A percentile compares a stretch with the other conserved stretches of the same genome.
These are phyloP conservation scores for Lolium rigidum DNA, from an alignment of 176 grass and related monocot species.

Conservation along the genomic window DNA sequence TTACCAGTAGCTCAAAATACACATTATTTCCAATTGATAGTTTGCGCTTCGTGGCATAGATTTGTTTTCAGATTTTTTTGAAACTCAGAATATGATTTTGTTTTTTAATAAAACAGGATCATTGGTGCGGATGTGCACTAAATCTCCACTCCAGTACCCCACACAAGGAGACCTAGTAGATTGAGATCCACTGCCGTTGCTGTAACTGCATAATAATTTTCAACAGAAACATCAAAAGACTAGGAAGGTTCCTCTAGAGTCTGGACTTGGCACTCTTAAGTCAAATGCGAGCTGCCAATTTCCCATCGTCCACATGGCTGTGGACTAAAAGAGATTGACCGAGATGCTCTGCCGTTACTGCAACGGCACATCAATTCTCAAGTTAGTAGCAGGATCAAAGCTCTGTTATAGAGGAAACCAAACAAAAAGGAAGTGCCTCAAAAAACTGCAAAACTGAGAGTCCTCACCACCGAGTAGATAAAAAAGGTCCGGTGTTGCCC, in stretches of 20 bases:
- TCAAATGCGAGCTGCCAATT: not conserved
- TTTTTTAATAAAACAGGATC: too few species aligned
- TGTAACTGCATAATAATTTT: not conserved
- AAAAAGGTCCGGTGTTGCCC: not conserved
- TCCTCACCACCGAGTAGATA: not conserved
- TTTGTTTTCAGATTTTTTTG: too few species aligned
- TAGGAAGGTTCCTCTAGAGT: not conserved
- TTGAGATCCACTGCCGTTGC: not conserved
- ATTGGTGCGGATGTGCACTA: too few species aligned
- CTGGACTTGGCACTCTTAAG: not conserved
- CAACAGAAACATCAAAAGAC: not conserved
- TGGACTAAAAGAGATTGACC: not conserved
- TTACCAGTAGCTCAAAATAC: too few species aligned
- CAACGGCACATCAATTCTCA: not conserved
- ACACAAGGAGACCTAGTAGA: not conserved
- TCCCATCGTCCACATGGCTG: not conserved
- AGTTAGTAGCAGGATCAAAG: not conserved
- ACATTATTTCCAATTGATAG: too few species aligned
- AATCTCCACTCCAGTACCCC: not conserved
- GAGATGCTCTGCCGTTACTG: not conserved
- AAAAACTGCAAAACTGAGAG: not conserved
- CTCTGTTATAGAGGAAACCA: not conserved
- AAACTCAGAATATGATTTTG: too few species aligned
- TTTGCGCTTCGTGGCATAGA: too few species aligned
- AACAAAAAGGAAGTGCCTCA: not conserved